Evolutionary conservation across 352 stramenopile genomes (phyloP), one percentile per base, ranked within the genome.

Genomic region (Phytopythium ostracodes): DNA sequence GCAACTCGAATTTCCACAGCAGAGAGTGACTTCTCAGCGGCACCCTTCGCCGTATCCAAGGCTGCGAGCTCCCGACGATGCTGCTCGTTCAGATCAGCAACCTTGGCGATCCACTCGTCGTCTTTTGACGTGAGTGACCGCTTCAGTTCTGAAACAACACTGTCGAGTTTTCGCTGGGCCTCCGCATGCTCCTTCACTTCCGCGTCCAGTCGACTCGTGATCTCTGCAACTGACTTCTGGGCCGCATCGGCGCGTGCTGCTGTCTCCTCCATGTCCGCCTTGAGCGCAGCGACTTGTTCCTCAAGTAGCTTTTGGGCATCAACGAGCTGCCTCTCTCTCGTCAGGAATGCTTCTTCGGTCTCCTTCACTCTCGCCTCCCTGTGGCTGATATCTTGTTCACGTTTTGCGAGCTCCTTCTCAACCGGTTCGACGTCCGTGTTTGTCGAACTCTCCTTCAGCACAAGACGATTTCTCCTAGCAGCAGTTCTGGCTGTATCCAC

Each of bases 371-470:
- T 54, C 1, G 63, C 68, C 47, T 85, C 76, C 62, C 62, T 68
- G 50, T 76, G 59, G 0, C 62, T 43, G 11, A 85, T 47, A 17
- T 51, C 36, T 20, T 73, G 68, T 17, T 89, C 79, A 29, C 78
- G 76, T 8, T 64, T 60, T 0, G 85, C 42, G 9, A 88, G 64
- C 20, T 81, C 66, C 27, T 80, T 81, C 20, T 88, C 78, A 12
- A 79, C 12, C 17, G 36, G 53, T 60, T 87, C 71, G 4, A 80
- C 24, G 3, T 87, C 79, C 0, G 82, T 91, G 29, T 91, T 91
- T 2, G 78, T 89, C 20, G 70, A 62, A n/a, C 36, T 66, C 22
- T 91, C 82, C 33, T 78, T 79, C 27, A 84, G 24, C 18, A 86
- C 56, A 17, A 87, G 22, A 7, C 70, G 67, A 15, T 52, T 4